Percentiles rank a stretch among this genome's conserved stretches.
Conservation (phyloP, 2,329 filamentous ascomycete genomes). For the Acrocalymma vagum region DNA sequence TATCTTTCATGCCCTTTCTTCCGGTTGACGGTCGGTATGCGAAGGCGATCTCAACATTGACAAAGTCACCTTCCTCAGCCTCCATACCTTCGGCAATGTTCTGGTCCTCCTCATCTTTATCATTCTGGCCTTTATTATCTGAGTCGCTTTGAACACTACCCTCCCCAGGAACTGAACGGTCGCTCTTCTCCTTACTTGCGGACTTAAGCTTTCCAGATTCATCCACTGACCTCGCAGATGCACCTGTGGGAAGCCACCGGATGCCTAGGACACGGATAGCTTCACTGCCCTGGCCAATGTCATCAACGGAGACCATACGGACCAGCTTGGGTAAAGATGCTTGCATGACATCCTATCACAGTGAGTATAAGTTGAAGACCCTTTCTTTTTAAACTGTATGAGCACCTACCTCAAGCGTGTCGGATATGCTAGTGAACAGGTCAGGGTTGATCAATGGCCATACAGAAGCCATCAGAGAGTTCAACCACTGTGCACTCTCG, state of each 20-base stretch:
- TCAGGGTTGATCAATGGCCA: slow-evolving; percentile 82
- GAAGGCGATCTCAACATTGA: slow-evolving; percentile 79
- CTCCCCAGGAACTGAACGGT: slow-evolving; percentile 59
- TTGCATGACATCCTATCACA: slow-evolving; percentile 74
- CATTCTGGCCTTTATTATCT: slow-evolving; percentile 44
- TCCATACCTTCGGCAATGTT: slow-evolving; percentile 70
- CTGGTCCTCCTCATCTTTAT: slow-evolving; percentile 31
- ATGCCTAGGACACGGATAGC: slow-evolving; percentile 74
- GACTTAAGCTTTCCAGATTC: slow-evolving; percentile 65
- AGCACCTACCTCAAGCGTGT: slow-evolving; percentile 67
- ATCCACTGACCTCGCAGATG: slow-evolving; percentile 69
- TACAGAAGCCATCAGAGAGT: slow-evolving; percentile 71
- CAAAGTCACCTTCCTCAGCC: slow-evolving; percentile 79
- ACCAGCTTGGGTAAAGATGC: slow-evolving; percentile 74
- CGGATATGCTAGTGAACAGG: slow-evolving; percentile 72
- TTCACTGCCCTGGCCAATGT: slow-evolving; percentile 79
- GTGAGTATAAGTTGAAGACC: slow-evolving; percentile 25
- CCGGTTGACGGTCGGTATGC: slow-evolving; percentile 73
- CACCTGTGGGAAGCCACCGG: slow-evolving; percentile 76
- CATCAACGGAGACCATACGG: slow-evolving; percentile 78
- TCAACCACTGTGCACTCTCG: slow-evolving; percentile 76
- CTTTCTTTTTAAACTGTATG: neutral
- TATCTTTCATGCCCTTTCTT: slow-evolving; percentile 66
- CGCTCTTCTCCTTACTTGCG: slow-evolving; percentile 55
- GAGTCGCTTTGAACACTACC: slow-evolving; percentile 46